Evolutionary conservation across 495 filamentous ascomycete species (phyloP).

Genomic region (Aspergillus cristatus): DNA sequence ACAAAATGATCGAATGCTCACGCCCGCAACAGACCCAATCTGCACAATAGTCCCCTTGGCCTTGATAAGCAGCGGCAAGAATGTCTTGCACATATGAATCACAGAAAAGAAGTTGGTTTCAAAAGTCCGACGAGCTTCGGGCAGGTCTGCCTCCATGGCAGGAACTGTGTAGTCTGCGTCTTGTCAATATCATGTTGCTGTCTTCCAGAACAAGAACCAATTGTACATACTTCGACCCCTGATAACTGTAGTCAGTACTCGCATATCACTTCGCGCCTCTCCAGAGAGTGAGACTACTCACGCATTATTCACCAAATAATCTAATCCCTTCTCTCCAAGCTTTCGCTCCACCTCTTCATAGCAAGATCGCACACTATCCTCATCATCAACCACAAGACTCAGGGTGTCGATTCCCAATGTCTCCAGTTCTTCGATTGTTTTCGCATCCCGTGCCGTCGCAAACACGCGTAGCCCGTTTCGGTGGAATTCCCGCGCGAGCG

Average conservation of each 20-base stretch:
- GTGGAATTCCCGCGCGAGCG: slow-evolving; percentile 48
- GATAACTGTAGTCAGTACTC: slow-evolving; percentile 5
- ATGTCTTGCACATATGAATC: slow-evolving; percentile 50
- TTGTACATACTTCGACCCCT: slow-evolving; percentile 31
- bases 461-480: slow-evolving; percentile 43
- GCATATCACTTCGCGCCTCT: background rate
- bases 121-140: slow-evolving; percentile 43
- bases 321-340: slow-evolving; percentile 37
- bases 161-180: slow-evolving; percentile 50
- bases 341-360: slow-evolving; percentile 31
- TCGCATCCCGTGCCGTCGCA: slow-evolving; percentile 46
- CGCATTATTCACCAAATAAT: slow-evolving; percentile 57
- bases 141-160: slow-evolving; percentile 44
- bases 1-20: slow-evolving; percentile 12
- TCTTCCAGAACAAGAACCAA: background rate
- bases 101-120: slow-evolving; percentile 53
- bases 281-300: slow-evolving; percentile 22
- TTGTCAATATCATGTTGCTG: background rate
- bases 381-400: slow-evolving; percentile 42
- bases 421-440: slow-evolving; percentile 35
- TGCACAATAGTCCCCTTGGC: slow-evolving; percentile 54
- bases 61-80: slow-evolving; percentile 48
- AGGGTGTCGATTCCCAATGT: slow-evolving; percentile 45
- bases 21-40: slow-evolving; percentile 47
- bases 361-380: slow-evolving; percentile 35